Evolutionary conservation across 345 rosid genomes (phyloP).

Genomic region (Populus simonii): DNA sequence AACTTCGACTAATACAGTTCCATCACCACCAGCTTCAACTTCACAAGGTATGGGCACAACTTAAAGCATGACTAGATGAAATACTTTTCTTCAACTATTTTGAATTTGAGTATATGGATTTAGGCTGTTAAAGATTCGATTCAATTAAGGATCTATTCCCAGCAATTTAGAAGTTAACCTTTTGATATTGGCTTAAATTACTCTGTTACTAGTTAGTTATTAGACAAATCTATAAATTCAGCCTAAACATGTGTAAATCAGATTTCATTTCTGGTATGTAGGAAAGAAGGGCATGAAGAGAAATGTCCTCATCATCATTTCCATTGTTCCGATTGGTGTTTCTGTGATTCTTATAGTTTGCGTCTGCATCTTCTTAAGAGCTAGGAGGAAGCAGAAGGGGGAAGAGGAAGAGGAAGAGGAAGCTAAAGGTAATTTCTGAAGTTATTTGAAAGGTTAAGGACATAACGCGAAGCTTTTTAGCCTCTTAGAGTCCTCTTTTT

Average conservation of each 20-base stretch:
- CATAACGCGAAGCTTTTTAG: no score
- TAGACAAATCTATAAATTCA: no score
- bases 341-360: conserved; percentile 1
- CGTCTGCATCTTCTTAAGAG: conserved; percentile 4
- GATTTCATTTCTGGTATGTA: conserved; percentile 5
- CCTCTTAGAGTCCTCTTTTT: no score
- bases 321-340: background rate
- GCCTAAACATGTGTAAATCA: no score
- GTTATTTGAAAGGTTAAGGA: no score
- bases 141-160: background rate
- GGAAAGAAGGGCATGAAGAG: conserved; percentile 13
- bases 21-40: background rate
- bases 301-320: conserved; percentile 1
- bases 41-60: background rate
- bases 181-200: no score
- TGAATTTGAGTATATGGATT: no score
- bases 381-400: conserved; percentile 15
- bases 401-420: background rate
- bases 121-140: no score
- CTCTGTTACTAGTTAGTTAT: no score
- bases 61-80: no score
- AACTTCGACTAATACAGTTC: background rate
- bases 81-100: no score
- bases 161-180: background rate
- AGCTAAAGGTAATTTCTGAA: conserved; percentile 20